Evolutionary conservation across 352 stramenopile genomes (phyloP).

Genomic region (Blastocystis sp.): DNA sequence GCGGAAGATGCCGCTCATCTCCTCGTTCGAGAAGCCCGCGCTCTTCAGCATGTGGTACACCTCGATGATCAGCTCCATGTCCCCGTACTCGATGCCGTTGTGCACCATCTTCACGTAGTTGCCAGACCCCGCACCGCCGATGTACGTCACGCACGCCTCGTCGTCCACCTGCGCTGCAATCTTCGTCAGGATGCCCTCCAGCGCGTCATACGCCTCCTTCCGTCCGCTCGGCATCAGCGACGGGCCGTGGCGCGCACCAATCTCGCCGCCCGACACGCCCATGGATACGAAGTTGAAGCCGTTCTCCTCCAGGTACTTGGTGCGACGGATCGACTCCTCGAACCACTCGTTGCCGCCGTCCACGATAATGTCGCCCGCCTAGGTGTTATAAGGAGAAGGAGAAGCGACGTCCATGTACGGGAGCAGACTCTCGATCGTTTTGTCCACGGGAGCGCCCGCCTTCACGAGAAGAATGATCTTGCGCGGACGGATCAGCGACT

Average conservation of each 20-base stretch:
- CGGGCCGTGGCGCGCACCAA: constrained; percentile 92
- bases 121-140: constrained; percentile 88
- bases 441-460: constrained; percentile 90
- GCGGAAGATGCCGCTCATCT: constrained; percentile 86
- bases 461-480: constrained; percentile 97
- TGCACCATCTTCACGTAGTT: constrained; percentile 95
- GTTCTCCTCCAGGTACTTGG: constrained; percentile 85
- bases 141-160: constrained; percentile 89
- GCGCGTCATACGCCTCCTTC: constrained; percentile 88
- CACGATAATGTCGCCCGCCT: constrained; percentile 74
- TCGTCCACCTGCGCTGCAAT: constrained; percentile 86
- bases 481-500: constrained; percentile 85
- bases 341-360: constrained; percentile 99
- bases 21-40: constrained; percentile 83
- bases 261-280: constrained; percentile 95
- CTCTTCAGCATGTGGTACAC: constrained; percentile 94
- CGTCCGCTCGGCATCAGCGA: constrained; percentile 95
- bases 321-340: constrained; percentile 89
- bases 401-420: constrained; percentile 73
- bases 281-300: constrained; percentile 95
- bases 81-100: constrained; percentile 82
- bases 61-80: constrained; percentile 98
- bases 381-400: constrained; percentile 68
- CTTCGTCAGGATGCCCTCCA: constrained; percentile 93
- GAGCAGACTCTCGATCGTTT: constrained; percentile 75